Percentiles rank a stretch among this genome's conserved stretches.
phyloP scores from a whole-genome alignment of 306 rosid species.

The Cajanus cajan region DNA sequence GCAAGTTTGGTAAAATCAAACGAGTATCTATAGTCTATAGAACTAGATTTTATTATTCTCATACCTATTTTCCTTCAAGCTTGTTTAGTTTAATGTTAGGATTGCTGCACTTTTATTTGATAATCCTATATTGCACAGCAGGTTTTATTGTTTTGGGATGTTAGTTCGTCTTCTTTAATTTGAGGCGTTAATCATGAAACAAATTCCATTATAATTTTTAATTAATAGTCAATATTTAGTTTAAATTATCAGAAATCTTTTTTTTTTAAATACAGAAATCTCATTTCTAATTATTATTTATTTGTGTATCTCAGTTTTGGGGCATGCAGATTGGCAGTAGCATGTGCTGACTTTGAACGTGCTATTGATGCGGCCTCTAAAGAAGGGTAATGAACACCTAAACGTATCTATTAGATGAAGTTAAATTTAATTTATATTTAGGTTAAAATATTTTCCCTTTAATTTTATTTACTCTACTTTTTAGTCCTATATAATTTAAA shows the following conservation, averaged over 20 bases:
- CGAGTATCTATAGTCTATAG: not conserved
- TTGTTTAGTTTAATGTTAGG: not conserved
- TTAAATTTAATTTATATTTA: too few relatives aligned
- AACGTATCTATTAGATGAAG: not conserved
- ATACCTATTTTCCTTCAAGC: not conserved
- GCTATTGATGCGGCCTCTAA: not conserved
- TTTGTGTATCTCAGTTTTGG: conserved; percentile 27
- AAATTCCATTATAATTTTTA: not conserved
- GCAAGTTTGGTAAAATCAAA: not conserved
- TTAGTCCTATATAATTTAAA: too few relatives aligned
- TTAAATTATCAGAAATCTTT: too few relatives aligned
- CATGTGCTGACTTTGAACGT: not conserved
- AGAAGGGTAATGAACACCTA: conserved; percentile 24
- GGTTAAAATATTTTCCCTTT: too few relatives aligned
- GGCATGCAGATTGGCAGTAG: conserved; percentile 12
- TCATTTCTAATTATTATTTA: not conserved
- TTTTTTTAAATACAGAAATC: not conserved
- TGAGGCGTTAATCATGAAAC: not conserved
- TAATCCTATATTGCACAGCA: not conserved
- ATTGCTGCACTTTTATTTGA: not conserved
- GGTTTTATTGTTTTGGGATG: not conserved
- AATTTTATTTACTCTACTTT: too few relatives aligned
- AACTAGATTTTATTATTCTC: not conserved
- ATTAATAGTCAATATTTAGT: not conserved
- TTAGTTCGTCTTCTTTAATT: not conserved